Evolutionary conservation across 805 yeast genomes (phyloP).

Genomic region (Nakazawaea ambrosiae): DNA sequence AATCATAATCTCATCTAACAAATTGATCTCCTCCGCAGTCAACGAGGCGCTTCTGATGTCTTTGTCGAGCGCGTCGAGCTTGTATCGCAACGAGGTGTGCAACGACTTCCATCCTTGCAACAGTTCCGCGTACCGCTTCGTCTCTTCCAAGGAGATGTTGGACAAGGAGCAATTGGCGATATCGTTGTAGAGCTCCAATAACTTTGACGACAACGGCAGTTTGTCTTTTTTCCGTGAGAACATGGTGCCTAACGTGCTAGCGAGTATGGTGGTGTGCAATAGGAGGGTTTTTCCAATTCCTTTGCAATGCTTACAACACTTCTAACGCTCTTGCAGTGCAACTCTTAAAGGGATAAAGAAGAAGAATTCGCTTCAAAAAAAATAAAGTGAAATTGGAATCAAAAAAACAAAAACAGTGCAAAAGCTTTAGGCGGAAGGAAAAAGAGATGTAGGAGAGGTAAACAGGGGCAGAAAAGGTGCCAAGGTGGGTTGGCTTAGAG

Average conservation of each 20-base stretch:
- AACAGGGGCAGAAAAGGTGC: too few relatives aligned
- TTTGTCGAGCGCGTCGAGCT: slow-evolving; percentile 47
- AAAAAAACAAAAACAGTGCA: too few relatives aligned
- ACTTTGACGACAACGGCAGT: slow-evolving; percentile 49
- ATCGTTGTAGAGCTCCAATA: slow-evolving; percentile 55
- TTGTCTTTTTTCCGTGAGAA: slow-evolving; percentile 51
- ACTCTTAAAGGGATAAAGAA: background rate
- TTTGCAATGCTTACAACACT: too few relatives aligned
- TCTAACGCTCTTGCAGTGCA: too few relatives aligned
- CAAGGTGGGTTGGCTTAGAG: too few relatives aligned
- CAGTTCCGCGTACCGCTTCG: slow-evolving; percentile 44
- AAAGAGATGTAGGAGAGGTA: too few relatives aligned
- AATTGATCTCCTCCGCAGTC: slow-evolving; percentile 38
- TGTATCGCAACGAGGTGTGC: slow-evolving; percentile 53
- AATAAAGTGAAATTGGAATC: too few relatives aligned
- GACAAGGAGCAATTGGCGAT: slow-evolving; percentile 52
- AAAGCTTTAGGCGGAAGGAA: too few relatives aligned
- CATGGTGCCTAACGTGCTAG: too few relatives aligned
- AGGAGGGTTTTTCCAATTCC: too few relatives aligned
- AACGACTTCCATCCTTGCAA: slow-evolving; percentile 68
- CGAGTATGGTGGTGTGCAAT: too few relatives aligned
- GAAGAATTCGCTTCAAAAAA: background rate
- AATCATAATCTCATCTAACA: slow-evolving; percentile 32
- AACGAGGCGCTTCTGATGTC: slow-evolving; percentile 24
- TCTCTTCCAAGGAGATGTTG: slow-evolving; percentile 53